Base-by-base conservation (phyloP, 768 basidiomycete genomes). In the Leccinum boreale region DNA sequence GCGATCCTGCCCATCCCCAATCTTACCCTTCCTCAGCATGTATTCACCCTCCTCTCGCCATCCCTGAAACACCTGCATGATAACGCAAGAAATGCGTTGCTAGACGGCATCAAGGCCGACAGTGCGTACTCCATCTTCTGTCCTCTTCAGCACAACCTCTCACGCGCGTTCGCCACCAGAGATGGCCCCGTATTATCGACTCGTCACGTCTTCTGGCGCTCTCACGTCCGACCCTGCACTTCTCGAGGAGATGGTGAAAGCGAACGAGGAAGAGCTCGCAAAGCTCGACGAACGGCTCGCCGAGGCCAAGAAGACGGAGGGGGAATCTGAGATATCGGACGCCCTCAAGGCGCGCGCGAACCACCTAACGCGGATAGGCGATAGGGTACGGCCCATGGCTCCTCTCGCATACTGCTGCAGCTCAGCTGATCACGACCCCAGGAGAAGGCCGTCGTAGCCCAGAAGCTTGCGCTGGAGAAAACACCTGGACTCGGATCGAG, bases 311-410 rank as follows among this genome's bases (percentile, higher is more conserved):
- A 89, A 91, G 77, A 91, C 85, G 3, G 87, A 95, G 67, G 96
- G 95, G 58, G 95, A 98, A 72, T 88, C 88, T 1, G 96, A 98
- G 72, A 92, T 98, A 57, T 86, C 86, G 19, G 96, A 98, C 65
- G 88, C 87, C 1, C 78, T 98, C 42, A 85, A 89, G 56, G 89
- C 89, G 1, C 80, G 86, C 60, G 96, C 96, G 19, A 88, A 85
- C 62, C 94, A 94, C 74, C 70, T 94, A 8, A 92, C 92, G 11
- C 79, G 83, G 62, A 97, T 98, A 64, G 96, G 95, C 3, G 92
- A 95, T 73, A 94, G 79, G 75, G 80, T 80, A 56, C 47, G 67
- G 3, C 59, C 6, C 1, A 19, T 49, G n/a, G 8, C 15, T 21
- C 33, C 9, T 52, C 0, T 17, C 45, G n/a, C 15, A 3, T 45